A percentile compares a stretch with the other conserved stretches of the same genome.
phyloP scores from a whole-genome alignment of 441 rosid genomes.

The Melastoma candidum region DNA sequence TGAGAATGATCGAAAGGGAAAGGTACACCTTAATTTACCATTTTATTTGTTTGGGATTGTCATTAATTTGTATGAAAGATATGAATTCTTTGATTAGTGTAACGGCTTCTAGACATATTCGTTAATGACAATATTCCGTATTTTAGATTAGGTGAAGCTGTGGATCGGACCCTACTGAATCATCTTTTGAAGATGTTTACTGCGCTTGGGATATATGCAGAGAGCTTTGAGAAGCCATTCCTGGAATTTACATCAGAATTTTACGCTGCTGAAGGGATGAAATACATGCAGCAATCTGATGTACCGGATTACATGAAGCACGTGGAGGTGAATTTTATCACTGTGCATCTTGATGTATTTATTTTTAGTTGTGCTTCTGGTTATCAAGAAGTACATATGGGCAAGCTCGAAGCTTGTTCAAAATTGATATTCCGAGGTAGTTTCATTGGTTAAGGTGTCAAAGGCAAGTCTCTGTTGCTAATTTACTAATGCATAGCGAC shows the following conservation, averaged over 20 bases:
- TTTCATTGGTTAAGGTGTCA: no score
- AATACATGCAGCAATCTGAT: constrained; percentile 90
- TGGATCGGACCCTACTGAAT: constrained; percentile 75
- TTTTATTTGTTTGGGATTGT: neutral
- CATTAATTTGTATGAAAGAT: neutral
- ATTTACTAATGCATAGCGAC: no score
- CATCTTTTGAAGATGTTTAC: constrained; percentile 98
- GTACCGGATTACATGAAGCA: constrained; percentile 98
- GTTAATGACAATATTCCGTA: constrained; percentile 11
- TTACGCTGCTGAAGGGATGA: constrained; percentile 97
- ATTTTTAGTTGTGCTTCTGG: no score
- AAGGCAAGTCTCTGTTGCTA: no score
- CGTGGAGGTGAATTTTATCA: constrained; percentile 46
- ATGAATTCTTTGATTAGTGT: neutral
- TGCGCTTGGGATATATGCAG: constrained; percentile 89
- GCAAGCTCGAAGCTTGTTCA: no score
- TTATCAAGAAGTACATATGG: no score
- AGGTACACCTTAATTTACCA: constrained; percentile 33
- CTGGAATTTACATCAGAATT: constrained; percentile 89
- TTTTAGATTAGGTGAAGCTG: constrained; percentile 84
- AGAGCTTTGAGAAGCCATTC: constrained; percentile 90
- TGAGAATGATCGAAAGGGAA: constrained; percentile 92
- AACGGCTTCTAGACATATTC: neutral
- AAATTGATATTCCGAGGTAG: no score
- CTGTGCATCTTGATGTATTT: no score